Percentiles rank a stretch among this genome's conserved stretches.
phyloP scores from a whole-genome alignment of 768 basidiomycete genomes.

The Suillus subalutaceus region DNA sequence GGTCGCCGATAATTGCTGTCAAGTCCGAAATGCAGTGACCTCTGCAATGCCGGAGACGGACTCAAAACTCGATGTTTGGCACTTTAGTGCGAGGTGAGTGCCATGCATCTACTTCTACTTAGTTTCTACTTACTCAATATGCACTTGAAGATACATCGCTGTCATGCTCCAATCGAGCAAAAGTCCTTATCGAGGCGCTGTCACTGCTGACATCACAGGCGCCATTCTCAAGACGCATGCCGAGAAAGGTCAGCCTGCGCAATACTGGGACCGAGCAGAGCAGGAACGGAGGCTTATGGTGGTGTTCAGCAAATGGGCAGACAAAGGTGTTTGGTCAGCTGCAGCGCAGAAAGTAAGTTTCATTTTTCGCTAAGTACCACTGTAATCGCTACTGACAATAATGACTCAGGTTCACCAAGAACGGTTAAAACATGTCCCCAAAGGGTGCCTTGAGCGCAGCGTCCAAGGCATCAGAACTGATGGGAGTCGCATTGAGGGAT shows the following conservation, averaged over 20 bases:
- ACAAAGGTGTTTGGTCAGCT: too few species aligned
- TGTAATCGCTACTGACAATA: too few species aligned
- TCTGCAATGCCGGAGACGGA: conserved; percentile 6
- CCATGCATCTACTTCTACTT: background rate
- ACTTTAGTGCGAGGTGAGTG: conserved; percentile 23
- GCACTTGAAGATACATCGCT: conserved; percentile 13
- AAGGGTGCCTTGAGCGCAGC: conserved; percentile 28
- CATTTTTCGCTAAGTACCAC: too few species aligned
- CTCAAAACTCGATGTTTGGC: conserved; percentile 21
- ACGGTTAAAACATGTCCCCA: conserved; percentile 31
- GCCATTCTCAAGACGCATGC: conserved; percentile 13
- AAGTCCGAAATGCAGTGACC: conserved; percentile 12
- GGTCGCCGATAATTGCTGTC: conserved; percentile 27
- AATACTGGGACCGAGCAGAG: too few species aligned
- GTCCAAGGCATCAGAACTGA: conserved; percentile 25
- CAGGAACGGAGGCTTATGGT: too few species aligned
- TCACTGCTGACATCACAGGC: conserved; percentile 17
- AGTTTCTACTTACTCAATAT: too few species aligned
- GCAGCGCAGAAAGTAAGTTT: too few species aligned
- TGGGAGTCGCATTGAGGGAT: conserved; percentile 32
- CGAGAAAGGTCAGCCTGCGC: too few species aligned
- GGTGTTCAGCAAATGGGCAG: too few species aligned
- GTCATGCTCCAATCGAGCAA: conserved; percentile 15
- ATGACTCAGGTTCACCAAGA: conserved; percentile 24
- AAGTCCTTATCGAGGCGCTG: conserved; percentile 8